Evolutionary conservation across 495 filamentous ascomycete species (phyloP), one percentile per base, ranked within the genome.

Genomic region (Amphirosellinia nigrospora): DNA sequence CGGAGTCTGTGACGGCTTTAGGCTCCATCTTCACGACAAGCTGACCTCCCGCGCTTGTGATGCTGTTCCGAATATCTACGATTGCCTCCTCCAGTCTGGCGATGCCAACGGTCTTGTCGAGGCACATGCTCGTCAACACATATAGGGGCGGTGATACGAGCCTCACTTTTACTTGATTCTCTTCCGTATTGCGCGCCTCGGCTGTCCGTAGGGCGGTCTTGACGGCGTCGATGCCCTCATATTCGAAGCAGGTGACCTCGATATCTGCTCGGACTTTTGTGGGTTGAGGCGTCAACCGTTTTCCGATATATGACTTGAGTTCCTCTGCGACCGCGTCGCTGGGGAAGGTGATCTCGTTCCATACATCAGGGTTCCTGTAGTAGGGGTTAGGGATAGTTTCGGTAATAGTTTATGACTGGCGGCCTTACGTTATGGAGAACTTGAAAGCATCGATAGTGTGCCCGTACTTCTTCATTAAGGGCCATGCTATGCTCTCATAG

Each of bases 371-470:
- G 85, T 98, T 98, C 39, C 93, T 96, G 71, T 15, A 26, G 10
- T 32, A 26, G 28, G 19, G 9, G 15, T 69, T 19, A 69, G 45
- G n/a, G 13, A 45, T 4, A 70, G 72, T 62, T 28, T 34, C 9
- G 23, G 53, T 48, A 19, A 70, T 64, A 68, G 69, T 38, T 23
- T 48, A 50, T 2, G 38, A 45, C 9, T 23, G 56, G 45, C 19
- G 21, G 0, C 48, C 90, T 74, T 89, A 95, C 93, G 96, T 98
- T 84, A 99, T 99, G 61, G 93, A 95, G 60, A 97, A 90, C 86
- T 98, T 98, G 88, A 99, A 98, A 7, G 96, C 96, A 79, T 99
- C 96, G 73, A 98, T 91, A 8, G 95, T 89, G 81, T 98, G 95
- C 39, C 96, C 96, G 80, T 95, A 98, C 82, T 94, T 96, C 86